Evolutionary conservation across 2,329 filamentous ascomycete species (phyloP).

Genomic region (Ophiosphaerella herpotricha): DNA sequence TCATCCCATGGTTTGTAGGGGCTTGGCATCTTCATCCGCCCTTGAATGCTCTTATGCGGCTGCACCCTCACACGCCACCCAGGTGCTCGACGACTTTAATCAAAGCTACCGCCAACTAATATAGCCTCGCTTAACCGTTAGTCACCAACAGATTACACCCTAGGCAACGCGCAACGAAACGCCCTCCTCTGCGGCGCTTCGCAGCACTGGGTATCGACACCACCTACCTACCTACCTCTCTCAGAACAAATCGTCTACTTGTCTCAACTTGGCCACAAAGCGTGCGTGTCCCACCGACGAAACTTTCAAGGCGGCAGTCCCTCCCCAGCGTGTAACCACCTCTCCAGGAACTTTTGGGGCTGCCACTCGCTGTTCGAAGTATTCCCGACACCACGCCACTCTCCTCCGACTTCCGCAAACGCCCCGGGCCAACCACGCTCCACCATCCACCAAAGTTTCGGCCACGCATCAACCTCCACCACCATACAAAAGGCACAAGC

Average conservation of each 20-base stretch:
- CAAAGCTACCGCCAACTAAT: too few species aligned
- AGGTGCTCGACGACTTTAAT: neutral
- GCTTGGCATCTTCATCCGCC: neutral
- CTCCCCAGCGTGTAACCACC: neutral
- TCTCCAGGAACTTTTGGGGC: neutral
- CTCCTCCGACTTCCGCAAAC: neutral
- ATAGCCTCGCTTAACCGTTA: conserved; percentile 1
- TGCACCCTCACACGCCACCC: neutral
- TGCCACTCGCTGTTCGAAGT: neutral
- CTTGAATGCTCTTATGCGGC: neutral
- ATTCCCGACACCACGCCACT: neutral
- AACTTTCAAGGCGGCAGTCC: neutral
- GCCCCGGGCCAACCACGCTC: neutral
- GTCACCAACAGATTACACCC: neutral
- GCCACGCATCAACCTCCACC: neutral
- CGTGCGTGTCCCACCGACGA: neutral
- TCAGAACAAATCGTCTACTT: neutral
- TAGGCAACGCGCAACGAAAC: neutral
- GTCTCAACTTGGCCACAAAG: neutral
- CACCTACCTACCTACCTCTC: too few species aligned
- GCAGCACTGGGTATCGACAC: too few species aligned
- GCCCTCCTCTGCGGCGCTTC: neutral
- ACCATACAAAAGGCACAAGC: neutral
- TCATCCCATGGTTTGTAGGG: neutral
- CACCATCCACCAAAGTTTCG: neutral